A percentile compares a stretch with the other conserved stretches of the same genome.
These are phyloP conservation scores for Orbilia brochopaga DNA, from an alignment of 2,329 filamentous ascomycete species.

Conservation along the genomic window DNA sequence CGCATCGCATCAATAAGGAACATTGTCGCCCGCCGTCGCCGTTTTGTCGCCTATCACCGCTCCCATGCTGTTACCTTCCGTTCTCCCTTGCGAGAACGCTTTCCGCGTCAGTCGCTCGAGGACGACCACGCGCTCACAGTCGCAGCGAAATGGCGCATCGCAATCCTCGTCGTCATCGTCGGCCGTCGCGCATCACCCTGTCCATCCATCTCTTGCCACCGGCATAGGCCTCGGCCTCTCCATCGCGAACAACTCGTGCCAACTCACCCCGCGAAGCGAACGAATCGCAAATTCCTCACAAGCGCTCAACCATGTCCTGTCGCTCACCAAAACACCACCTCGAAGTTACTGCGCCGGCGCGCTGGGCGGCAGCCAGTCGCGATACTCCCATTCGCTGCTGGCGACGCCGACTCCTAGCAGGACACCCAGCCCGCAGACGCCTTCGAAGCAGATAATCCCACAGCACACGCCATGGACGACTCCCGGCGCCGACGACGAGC, in stretches of 20 bases:
- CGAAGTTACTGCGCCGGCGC: slow-evolving; percentile 13
- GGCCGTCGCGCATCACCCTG: slow-evolving; percentile 8
- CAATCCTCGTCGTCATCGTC: too few relatives aligned
- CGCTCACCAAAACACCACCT: slow-evolving; percentile 39
- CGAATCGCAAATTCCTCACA: slow-evolving; percentile 42
- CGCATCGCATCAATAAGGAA: background rate
- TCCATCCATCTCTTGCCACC: slow-evolving; percentile 22
- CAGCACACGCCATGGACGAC: slow-evolving; percentile 45
- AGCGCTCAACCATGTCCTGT: slow-evolving; percentile 44
- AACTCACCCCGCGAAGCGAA: slow-evolving; percentile 41
- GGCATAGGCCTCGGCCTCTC: slow-evolving; percentile 41
- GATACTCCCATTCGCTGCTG: slow-evolving; percentile 34
- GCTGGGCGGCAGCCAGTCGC: slow-evolving; percentile 25
- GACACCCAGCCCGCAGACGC: slow-evolving; percentile 48
- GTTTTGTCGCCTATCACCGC: slow-evolving; percentile 44
- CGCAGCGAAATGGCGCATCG: slow-evolving; percentile 44
- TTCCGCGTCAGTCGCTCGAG: slow-evolving; percentile 49
- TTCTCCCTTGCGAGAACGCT: slow-evolving; percentile 51
- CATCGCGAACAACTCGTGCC: slow-evolving; percentile 10
- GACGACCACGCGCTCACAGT: slow-evolving; percentile 45
- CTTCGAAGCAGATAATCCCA: slow-evolving; percentile 35
- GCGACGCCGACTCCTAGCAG: slow-evolving; percentile 45
- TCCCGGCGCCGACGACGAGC: slow-evolving; percentile 21
- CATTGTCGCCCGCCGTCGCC: slow-evolving; percentile 18
- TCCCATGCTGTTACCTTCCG: slow-evolving; percentile 47